Evolutionary conservation across 345 rosid species (phyloP), one percentile per base, ranked within the genome.

Genomic region (Pistacia atlantica): DNA sequence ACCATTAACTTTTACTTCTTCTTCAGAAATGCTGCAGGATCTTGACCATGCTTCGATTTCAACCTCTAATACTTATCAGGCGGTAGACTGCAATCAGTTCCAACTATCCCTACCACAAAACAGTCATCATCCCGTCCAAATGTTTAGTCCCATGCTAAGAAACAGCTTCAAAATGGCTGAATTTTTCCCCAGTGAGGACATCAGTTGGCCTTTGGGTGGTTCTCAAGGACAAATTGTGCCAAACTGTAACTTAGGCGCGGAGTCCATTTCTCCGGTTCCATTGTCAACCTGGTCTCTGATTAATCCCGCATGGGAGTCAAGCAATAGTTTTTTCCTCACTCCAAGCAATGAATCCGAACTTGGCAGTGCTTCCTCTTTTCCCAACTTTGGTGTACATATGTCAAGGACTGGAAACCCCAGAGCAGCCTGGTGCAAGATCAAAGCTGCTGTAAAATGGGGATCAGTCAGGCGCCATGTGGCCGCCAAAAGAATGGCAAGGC

Each of bases 371-470:
- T 22, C 91, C 48, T 51, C 77, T 22, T 2, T 51, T 66, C 83
- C 85, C 3, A 68, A 66, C 60, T 68, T 64, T 5, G 65, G 79
- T 71, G 74, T 81, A 64, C 80, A 49, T 68, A 8, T 82, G 54
- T 79, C 61, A 12, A 78, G 75, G 52, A 73, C 72, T 11, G 74
- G 83, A 57, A 79, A 79, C 46, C 85, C 88, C 0, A 89, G 77
- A 79, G 92, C 80, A 10, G 76, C 89, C 20, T 92, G 99, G 99
- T 85, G 90, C 74, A 90, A 90, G 87, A 77, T 93, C 28, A 79
- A 92, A 65, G 94, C 98, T 20, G 94, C 88, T 4, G 49, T 92
- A 17, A 86, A 78, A 56, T 64, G 78, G 76, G 45, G 77, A 18
- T 84, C 83, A 5, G 67, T 89, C 2, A 54, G 80, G 82, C 77